phyloP scores from a whole-genome alignment of 1,284 basidiomycete genomes.

The Ganoderma multipileum region DNA sequence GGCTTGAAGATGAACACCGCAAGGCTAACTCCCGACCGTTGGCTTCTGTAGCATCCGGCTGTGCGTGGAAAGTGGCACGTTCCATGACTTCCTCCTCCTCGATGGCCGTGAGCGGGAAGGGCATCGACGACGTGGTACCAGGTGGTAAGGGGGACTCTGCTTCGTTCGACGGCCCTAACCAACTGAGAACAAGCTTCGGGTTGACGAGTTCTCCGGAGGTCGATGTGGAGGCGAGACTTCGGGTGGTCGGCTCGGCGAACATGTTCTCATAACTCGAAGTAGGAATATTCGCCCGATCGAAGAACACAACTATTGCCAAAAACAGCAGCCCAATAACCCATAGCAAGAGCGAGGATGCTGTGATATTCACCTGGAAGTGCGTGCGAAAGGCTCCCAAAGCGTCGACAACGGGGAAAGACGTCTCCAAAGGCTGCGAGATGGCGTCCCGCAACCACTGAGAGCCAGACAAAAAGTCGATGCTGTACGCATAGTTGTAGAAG shows the following conservation, averaged over 20 bases:
- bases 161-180: neutral
- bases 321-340: neutral
- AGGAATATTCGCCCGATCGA: too few species aligned
- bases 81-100: neutral
- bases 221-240: neutral
- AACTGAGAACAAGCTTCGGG: neutral
- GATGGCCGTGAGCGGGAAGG: neutral
- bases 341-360: neutral
- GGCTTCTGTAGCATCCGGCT: neutral
- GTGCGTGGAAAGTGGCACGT: neutral
- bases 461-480: neutral
- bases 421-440: neutral
- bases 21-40: neutral
- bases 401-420: neutral
- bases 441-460: neutral
- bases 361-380: neutral
- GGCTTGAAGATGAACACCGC: neutral
- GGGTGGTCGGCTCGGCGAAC: neutral
- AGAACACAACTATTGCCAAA: neutral
- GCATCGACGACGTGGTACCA: neutral
- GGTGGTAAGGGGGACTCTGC: neutral
- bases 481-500: neutral
- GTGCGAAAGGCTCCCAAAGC: neutral
- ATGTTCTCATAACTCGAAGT: neutral
- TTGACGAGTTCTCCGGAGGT: neutral